These are phyloP conservation scores for Zoysia matrella DNA, from an alignment of 202 grass and related monocot genomes.

Conservation along the genomic window DNA sequence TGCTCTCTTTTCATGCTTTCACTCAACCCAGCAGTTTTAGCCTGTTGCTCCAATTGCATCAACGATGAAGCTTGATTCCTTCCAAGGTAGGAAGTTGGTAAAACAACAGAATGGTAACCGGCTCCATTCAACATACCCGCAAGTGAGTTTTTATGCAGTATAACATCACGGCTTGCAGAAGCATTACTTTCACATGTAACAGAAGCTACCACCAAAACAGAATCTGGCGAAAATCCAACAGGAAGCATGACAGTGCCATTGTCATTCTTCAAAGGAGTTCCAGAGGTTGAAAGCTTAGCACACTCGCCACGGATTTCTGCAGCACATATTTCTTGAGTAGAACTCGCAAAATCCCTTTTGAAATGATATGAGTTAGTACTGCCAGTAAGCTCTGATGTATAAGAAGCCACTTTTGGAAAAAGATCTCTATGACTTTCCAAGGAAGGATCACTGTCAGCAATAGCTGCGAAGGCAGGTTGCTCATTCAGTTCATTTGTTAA, in stretches of 20 bases:
- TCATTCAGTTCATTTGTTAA: slow-evolving; percentile 38
- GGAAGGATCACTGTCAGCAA: slow-evolving; percentile 39
- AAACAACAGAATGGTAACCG: slow-evolving; percentile 33
- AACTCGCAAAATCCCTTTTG: slow-evolving; percentile 59
- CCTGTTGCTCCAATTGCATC: slow-evolving; percentile 41
- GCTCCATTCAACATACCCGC: slow-evolving; percentile 33
- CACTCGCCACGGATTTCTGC: slow-evolving; percentile 35
- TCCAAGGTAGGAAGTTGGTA: slow-evolving; percentile 35
- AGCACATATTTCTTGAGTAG: slow-evolving; percentile 57
- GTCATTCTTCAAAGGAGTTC: slow-evolving; percentile 46
- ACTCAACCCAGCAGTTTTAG: slow-evolving; percentile 35
- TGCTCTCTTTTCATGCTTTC: slow-evolving; percentile 40
- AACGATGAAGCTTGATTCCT: slow-evolving; percentile 39
- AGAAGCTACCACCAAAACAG: slow-evolving; percentile 66
- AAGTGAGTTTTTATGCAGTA: slow-evolving; percentile 19
- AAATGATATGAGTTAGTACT: slow-evolving; percentile 46
- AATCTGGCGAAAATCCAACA: slow-evolving; percentile 89
- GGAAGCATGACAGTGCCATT: slow-evolving; percentile 39
- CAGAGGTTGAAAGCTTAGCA: slow-evolving; percentile 52
- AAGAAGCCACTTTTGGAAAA: slow-evolving; percentile 35
- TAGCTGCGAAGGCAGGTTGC: slow-evolving; percentile 27
- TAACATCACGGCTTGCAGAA: slow-evolving; percentile 50
- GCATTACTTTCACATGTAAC: slow-evolving; percentile 56
- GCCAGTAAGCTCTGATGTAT: slow-evolving; percentile 29
- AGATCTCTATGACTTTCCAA: slow-evolving; percentile 31